Evolutionary conservation across 495 filamentous ascomycete genomes (phyloP).

Genomic region (Hypoxylon cercidicola): DNA sequence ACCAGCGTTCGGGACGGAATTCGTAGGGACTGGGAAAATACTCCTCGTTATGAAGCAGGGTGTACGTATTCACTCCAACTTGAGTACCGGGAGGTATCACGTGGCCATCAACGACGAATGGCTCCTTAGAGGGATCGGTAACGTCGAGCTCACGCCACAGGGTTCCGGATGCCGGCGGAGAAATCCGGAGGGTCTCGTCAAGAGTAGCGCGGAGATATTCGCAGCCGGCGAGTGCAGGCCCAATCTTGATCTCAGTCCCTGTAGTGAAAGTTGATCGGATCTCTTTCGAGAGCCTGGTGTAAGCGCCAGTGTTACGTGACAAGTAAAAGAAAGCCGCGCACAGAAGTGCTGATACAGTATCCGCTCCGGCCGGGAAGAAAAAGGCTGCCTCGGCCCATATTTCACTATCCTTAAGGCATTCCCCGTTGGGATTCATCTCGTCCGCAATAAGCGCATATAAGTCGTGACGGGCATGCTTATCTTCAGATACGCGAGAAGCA

Average conservation of each 20-base stretch:
- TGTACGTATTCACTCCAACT: too few relatives aligned
- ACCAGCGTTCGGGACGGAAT: too few relatives aligned
- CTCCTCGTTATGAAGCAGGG: too few relatives aligned
- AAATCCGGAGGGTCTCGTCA: slow-evolving; percentile 68
- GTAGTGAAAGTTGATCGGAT: slow-evolving; percentile 50
- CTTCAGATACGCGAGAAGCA: slow-evolving; percentile 16
- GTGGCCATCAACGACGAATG: slow-evolving; percentile 59
- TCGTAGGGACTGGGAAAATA: too few relatives aligned
- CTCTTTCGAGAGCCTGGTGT: slow-evolving; percentile 53
- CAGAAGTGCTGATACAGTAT: slow-evolving; percentile 16
- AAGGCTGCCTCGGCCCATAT: slow-evolving; percentile 35
- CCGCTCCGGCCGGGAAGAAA: slow-evolving; percentile 32
- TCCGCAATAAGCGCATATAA: slow-evolving; percentile 52
- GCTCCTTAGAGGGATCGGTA: slow-evolving; percentile 46
- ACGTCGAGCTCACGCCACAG: slow-evolving; percentile 53
- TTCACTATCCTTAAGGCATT: slow-evolving; percentile 11
- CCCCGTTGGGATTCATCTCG: slow-evolving; percentile 40
- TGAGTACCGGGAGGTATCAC: slow-evolving; percentile 49
- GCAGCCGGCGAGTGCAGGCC: slow-evolving; percentile 57
- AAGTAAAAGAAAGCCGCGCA: slow-evolving; percentile 28
- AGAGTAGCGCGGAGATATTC: slow-evolving; percentile 61
- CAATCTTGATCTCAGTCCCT: slow-evolving; percentile 48
- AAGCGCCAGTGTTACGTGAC: slow-evolving; percentile 46
- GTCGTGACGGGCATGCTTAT: slow-evolving; percentile 27
- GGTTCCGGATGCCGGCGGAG: slow-evolving; percentile 59